Evolutionary conservation across 176 grass and related monocot species (phyloP).

Genomic region (Musa schizocarpa): DNA sequence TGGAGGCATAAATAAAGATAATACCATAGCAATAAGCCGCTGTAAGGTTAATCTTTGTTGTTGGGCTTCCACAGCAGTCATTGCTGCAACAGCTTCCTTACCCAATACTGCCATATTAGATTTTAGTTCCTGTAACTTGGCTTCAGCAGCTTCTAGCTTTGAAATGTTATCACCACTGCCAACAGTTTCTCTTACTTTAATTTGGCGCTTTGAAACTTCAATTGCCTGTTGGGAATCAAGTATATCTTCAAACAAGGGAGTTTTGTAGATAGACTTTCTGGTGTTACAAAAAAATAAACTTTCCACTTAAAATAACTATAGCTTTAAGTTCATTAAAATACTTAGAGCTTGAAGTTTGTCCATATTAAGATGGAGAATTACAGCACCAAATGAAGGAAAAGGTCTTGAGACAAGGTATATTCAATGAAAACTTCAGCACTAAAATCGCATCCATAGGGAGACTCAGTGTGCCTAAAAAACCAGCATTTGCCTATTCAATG

Average conservation of each 20-base stretch:
- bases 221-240: slow-evolving; percentile 41
- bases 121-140: slow-evolving; percentile 84
- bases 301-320: background rate
- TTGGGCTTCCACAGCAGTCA: slow-evolving; percentile 89
- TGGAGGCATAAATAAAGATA: background rate
- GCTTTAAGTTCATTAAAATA: too few species aligned
- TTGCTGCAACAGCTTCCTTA: slow-evolving; percentile 80
- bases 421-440: too few species aligned
- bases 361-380: too few species aligned
- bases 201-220: slow-evolving; percentile 92
- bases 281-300: background rate
- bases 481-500: too few species aligned
- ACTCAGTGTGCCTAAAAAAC: too few species aligned
- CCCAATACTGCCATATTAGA: slow-evolving; percentile 83
- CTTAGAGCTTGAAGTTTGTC: too few species aligned
- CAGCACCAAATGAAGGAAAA: too few species aligned
- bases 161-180: slow-evolving; percentile 75
- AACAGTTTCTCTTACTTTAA: slow-evolving; percentile 74
- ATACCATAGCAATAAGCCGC: slow-evolving; percentile 81
- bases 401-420: too few species aligned
- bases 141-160: slow-evolving; percentile 64
- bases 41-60: slow-evolving; percentile 92
- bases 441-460: too few species aligned
- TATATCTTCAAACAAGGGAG: background rate
- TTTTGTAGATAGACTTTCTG: background rate